Evolutionary conservation across 2,329 filamentous ascomycete species (phyloP).

Genomic region (Claviceps capensis): DNA sequence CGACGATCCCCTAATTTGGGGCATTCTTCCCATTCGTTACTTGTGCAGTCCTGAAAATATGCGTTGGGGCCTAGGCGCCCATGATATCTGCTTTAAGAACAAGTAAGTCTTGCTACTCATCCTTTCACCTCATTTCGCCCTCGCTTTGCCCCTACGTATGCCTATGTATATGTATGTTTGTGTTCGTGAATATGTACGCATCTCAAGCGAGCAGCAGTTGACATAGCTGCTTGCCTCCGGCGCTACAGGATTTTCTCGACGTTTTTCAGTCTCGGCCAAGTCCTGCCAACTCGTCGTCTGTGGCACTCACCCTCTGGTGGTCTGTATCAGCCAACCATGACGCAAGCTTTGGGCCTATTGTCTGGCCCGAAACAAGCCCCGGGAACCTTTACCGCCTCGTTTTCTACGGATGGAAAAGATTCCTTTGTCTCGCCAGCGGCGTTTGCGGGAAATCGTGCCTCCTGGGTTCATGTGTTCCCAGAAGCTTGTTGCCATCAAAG

Average conservation of each 20-base stretch:
- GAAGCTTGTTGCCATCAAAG: slow-evolving; percentile 92
- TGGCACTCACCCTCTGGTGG: slow-evolving; percentile 70
- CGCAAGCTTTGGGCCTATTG: slow-evolving; percentile 72
- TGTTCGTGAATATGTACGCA: no score
- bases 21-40: slow-evolving; percentile 65
- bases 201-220: background rate
- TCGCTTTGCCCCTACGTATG: no score
- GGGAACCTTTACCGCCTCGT: slow-evolving; percentile 33
- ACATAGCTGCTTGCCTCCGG: slow-evolving; percentile 1
- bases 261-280: slow-evolving; percentile 85
- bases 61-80: slow-evolving; percentile 80
- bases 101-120: slow-evolving; percentile 37
- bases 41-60: slow-evolving; percentile 59
- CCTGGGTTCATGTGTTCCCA: slow-evolving; percentile 92
- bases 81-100: slow-evolving; percentile 90
- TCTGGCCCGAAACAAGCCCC: slow-evolving; percentile 41
- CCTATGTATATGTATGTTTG: no score
- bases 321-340: slow-evolving; percentile 78
- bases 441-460: slow-evolving; percentile 53
- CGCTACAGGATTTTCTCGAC: slow-evolving; percentile 44
- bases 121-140: background rate
- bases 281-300: slow-evolving; percentile 74
- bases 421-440: slow-evolving; percentile 57
- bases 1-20: slow-evolving; percentile 93
- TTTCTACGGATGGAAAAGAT: slow-evolving; percentile 54